phyloP scores from a whole-genome alignment of 768 basidiomycete genomes.

The Leucocoprinus leucothites region DNA sequence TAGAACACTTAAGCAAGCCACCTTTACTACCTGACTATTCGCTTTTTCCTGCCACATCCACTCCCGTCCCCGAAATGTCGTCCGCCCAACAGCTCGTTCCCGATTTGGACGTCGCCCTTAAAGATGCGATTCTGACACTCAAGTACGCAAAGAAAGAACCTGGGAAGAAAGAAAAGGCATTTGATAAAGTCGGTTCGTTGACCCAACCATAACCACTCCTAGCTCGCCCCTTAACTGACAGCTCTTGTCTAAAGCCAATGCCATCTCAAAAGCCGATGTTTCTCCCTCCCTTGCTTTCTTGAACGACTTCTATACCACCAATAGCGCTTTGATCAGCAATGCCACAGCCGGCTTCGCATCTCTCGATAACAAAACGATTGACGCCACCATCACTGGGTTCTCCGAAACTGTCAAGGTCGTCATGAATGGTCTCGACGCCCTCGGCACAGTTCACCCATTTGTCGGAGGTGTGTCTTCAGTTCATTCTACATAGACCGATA shows the following conservation, averaged over 20 bases:
- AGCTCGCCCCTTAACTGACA: too few relatives aligned
- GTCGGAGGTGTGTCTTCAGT: conserved; percentile 26
- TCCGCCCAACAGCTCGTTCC: too few relatives aligned
- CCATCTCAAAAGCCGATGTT: not conserved
- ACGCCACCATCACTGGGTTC: conserved; percentile 25
- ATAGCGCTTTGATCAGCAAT: conserved; percentile 5
- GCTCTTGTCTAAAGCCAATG: not conserved
- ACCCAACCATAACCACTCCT: not conserved
- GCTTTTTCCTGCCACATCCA: too few relatives aligned
- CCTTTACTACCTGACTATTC: too few relatives aligned
- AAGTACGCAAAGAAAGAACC: not conserved
- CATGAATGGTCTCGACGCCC: conserved; percentile 29
- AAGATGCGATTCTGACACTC: not conserved
- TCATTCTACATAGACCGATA: not conserved
- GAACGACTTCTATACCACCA: conserved; percentile 22
- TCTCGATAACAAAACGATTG: conserved; percentile 18
- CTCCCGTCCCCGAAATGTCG: too few relatives aligned
- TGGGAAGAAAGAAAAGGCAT: not conserved
- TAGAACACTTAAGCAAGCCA: too few relatives aligned
- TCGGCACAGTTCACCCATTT: conserved; percentile 35
- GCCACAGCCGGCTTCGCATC: conserved; percentile 14
- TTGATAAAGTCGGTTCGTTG: too few relatives aligned
- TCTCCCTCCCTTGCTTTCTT: conserved; percentile 6
- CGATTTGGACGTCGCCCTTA: not conserved
- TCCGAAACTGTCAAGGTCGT: conserved; percentile 25